phyloP scores from a whole-genome alignment of 495 filamentous ascomycete genomes.

The Penicillium tannophilum region DNA sequence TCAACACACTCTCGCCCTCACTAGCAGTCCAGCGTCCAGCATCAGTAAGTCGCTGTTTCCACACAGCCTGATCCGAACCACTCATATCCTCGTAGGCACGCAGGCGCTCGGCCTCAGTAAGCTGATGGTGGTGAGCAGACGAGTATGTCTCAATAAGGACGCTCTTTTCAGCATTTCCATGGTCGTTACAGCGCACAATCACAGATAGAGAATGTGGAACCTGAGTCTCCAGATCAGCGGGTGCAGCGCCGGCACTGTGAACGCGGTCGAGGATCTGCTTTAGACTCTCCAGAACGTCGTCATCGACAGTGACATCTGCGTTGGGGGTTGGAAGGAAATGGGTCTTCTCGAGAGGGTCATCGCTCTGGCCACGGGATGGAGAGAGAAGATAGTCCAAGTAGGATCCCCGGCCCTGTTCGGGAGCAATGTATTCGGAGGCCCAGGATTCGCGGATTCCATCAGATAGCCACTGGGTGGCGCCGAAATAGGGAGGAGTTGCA shows the following conservation, averaged over 20 bases:
- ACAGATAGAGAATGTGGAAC: slow-evolving; percentile 24
- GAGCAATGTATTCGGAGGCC: slow-evolving; percentile 22
- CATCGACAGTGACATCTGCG: background rate
- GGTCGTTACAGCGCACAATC: slow-evolving; percentile 29
- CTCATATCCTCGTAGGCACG: slow-evolving; percentile 70
- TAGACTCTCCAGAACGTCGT: slow-evolving; percentile 19
- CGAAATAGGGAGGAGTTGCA: slow-evolving; percentile 57
- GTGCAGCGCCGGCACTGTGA: slow-evolving; percentile 29
- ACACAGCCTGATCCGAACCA: slow-evolving; percentile 57
- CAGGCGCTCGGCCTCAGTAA: slow-evolving; percentile 33
- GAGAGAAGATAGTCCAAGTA: slow-evolving; percentile 22
- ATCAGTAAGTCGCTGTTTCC: slow-evolving; percentile 68
- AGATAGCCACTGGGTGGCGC: slow-evolving; percentile 50
- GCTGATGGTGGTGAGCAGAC: slow-evolving; percentile 10
- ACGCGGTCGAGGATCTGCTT: slow-evolving; percentile 30
- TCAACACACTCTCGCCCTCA: slow-evolving; percentile 72
- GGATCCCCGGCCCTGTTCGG: slow-evolving; percentile 19
- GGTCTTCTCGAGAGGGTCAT: background rate
- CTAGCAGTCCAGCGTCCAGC: slow-evolving; percentile 74
- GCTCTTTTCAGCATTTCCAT: slow-evolving; percentile 25
- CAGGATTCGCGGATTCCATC: slow-evolving; percentile 33
- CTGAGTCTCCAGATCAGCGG: slow-evolving; percentile 22
- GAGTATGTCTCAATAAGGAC: slow-evolving; percentile 27
- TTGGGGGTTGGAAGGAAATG: slow-evolving; percentile 1
- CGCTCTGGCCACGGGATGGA: background rate